Evolutionary conservation across 768 basidiomycete species (phyloP).

Genomic region (Kwoniella shandongensis): DNA sequence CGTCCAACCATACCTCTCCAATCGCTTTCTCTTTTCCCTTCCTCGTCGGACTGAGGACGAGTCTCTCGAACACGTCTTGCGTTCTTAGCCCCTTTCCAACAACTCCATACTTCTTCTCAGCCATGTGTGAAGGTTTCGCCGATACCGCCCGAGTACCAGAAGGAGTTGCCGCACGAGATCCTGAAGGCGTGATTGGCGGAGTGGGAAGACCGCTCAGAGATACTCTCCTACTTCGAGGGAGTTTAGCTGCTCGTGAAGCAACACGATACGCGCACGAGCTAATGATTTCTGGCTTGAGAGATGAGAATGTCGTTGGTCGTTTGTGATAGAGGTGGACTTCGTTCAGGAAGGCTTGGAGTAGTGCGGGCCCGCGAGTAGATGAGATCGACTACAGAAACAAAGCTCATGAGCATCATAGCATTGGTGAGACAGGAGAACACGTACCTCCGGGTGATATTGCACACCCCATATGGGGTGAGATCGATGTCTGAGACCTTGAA

Average conservation of each 20-base stretch:
- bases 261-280: slow-evolving; percentile 39
- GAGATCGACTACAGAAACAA: slow-evolving; percentile 43
- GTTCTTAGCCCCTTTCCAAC: slow-evolving; percentile 26
- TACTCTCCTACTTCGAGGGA: background rate
- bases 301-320: slow-evolving; percentile 30
- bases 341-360: slow-evolving; percentile 43
- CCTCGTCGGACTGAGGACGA: slow-evolving; percentile 22
- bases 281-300: slow-evolving; percentile 25
- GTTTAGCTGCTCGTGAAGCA: slow-evolving; percentile 4
- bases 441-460: slow-evolving; percentile 53
- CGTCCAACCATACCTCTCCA: slow-evolving; percentile 52
- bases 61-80: slow-evolving; percentile 37
- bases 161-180: slow-evolving; percentile 8
- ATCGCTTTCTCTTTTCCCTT: slow-evolving; percentile 39
- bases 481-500: slow-evolving; percentile 45
- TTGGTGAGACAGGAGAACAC: background rate
- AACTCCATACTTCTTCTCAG: slow-evolving; percentile 32
- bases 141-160: background rate
- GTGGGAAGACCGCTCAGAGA: slow-evolving; percentile 21
- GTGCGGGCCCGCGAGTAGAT: slow-evolving; percentile 37
- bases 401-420: background rate
- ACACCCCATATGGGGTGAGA: slow-evolving; percentile 49
- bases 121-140: slow-evolving; percentile 10
- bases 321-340: slow-evolving; percentile 34
- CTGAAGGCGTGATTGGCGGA: slow-evolving; percentile 27